These are phyloP conservation scores for Phytophthora pinifolia DNA, from an alignment of 352 stramenopile species.

Conservation along the genomic window DNA sequence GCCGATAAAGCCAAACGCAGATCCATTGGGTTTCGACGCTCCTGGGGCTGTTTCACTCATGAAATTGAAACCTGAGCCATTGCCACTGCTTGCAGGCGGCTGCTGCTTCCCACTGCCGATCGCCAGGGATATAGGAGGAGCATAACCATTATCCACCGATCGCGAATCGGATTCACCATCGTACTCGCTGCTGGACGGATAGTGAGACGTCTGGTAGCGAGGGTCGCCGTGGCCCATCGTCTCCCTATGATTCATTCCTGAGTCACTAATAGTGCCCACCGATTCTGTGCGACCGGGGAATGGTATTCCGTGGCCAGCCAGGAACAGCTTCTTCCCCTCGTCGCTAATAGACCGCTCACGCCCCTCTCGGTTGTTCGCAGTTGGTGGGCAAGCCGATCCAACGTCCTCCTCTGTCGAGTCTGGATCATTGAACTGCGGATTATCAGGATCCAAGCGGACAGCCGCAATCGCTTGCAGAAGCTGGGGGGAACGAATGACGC, in stretches of 20 bases:
- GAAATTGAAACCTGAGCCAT: constrained; percentile 35
- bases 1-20: constrained; percentile 82
- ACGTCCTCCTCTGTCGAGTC: constrained; percentile 59
- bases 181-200: constrained; percentile 56
- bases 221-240: constrained; percentile 39
- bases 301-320: constrained; percentile 47
- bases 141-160: constrained; percentile 56
- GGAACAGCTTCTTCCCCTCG: constrained; percentile 84
- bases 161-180: constrained; percentile 48
- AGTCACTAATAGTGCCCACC: constrained; percentile 33
- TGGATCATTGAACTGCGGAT: constrained; percentile 68
- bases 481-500: constrained; percentile 9
- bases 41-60: constrained; percentile 26
- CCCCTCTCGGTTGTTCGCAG: constrained; percentile 61
- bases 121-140: constrained; percentile 28
- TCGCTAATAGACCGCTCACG: constrained; percentile 79
- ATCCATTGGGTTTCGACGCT: constrained; percentile 31
- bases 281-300: constrained; percentile 29
- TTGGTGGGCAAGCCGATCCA: constrained; percentile 57
- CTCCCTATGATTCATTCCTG: constrained; percentile 23
- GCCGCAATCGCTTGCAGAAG: constrained; percentile 82
- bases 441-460: constrained; percentile 75
- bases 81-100: constrained; percentile 16
- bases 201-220: constrained; percentile 45
- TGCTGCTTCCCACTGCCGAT: constrained; percentile 32